phyloP scores from a whole-genome alignment of 495 filamentous ascomycete genomes.

The Hyphodiscus hymeniophilus region DNA sequence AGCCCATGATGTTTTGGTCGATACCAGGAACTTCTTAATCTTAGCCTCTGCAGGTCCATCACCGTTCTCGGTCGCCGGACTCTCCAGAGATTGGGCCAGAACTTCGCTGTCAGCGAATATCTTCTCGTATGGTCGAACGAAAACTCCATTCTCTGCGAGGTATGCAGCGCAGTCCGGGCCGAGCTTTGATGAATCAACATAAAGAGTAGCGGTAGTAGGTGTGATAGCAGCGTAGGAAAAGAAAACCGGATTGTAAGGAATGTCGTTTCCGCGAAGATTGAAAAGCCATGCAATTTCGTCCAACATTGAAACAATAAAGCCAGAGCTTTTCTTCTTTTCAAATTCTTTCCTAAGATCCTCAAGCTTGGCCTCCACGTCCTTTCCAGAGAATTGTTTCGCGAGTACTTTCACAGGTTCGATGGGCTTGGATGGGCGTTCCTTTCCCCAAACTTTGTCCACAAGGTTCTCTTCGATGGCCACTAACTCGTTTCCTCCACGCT shows the following conservation, averaged over 20 bases:
- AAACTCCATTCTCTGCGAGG: conserved; percentile 58
- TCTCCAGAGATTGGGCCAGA: conserved; percentile 40
- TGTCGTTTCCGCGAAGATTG: conserved; percentile 93
- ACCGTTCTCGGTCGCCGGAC: conserved; percentile 15
- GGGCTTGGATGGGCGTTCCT: conserved; percentile 62
- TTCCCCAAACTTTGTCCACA: conserved; percentile 80
- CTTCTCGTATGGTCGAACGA: conserved; percentile 72
- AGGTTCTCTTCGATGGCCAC: conserved; percentile 70
- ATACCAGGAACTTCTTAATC: conserved; percentile 72
- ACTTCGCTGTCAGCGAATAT: conserved; percentile 72
- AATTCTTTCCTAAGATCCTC: conserved; percentile 83
- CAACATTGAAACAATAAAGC: conserved; percentile 88
- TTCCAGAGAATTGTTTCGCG: conserved; percentile 68
- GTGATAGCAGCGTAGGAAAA: conserved; percentile 95
- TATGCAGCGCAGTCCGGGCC: conserved; percentile 59
- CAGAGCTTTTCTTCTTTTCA: conserved; percentile 80
- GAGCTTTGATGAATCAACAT: conserved; percentile 75
- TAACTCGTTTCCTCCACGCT: conserved; percentile 71
- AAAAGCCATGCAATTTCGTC: conserved; percentile 98
- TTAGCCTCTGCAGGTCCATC: conserved; percentile 20
- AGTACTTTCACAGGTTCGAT: conserved; percentile 68
- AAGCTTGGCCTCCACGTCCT: conserved; percentile 75
- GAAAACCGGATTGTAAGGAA: conserved; percentile 98
- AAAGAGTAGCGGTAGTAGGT: conserved; percentile 70
- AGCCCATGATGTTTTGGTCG: conserved; percentile 90